Evolutionary conservation across 2,329 filamentous ascomycete species (phyloP), one percentile per base, ranked within the genome.

Genomic region (Thielaviopsis ethacetica): DNA sequence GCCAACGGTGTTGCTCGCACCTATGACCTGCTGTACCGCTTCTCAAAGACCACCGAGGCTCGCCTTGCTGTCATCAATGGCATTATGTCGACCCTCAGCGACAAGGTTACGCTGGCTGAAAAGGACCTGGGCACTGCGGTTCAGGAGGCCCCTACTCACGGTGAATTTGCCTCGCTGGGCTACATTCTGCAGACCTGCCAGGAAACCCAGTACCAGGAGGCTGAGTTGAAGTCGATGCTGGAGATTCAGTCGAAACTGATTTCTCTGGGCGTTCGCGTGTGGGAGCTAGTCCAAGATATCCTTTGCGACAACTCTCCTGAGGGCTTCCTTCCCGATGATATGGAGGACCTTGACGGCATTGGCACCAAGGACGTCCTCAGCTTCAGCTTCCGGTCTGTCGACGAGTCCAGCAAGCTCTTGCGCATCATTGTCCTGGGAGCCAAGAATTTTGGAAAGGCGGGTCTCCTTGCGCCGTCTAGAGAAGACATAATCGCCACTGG

Each of bases 281-380:
- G 93, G 93, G 66, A 72, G 0, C 78, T 81, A 26, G 88, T 96
- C 5, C 81, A 80, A 64, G 78, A 83, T 57, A 81, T 94, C 3
- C 78, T 98, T 0, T 98, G 93, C 66, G 85, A 95, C 63, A 93
- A 96, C 70, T 95, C 93, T 0, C 93, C 94, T 0, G 93, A 98
- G 71, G 91, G 91, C 0, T 84, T 93, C 68, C 74, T 88, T 3
- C 85, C 84, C 0, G 83, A 91, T 56, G 87, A 91, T 26, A 69
- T 88, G n/a, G 81, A 86, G 57, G 84, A 86, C 38, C 73, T 81
- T 17, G 78, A 85, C 4, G 86, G 84, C 0, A 76, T 89, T 1
- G 84, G 86, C 56, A 90, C 89, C 0, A 97, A 96, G 67, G 89
- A 94, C 65, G 78, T 95, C 19, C 72, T 98, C 53, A 97, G 91